Evolutionary conservation across 2,329 filamentous ascomycete genomes (phyloP), one percentile per base, ranked within the genome.

Genomic region (Tolypocladium inflatum): DNA sequence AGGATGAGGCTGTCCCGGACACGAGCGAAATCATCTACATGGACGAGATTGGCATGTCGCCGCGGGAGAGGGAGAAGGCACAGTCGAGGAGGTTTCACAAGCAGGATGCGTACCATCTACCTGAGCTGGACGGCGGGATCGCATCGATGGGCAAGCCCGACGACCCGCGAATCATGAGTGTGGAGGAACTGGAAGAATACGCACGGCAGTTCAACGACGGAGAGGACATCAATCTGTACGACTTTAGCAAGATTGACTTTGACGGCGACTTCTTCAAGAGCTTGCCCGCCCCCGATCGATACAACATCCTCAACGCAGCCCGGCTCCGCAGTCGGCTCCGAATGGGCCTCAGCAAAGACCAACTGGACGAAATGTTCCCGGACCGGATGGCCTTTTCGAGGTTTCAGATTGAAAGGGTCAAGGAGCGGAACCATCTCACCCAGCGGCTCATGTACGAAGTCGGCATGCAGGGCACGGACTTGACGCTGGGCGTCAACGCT

Each of bases 201-300:
- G 93, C 95, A 3, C 81, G 87, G 55, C 92, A 97, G 63, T 97
- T 97, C 67, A 85, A 97, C 66, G 85, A 85, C 60, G 94, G 94
- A 57, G 91, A 97, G 72, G 93, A 97, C 70, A 88, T 97, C 65
- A 87, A 87, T 63, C 74, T 92, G 6, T 97, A 97, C 73, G 93
- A 97, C 73, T 99, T 99, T 69, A 95, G 90, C 68, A 97, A 97
- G 74, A 99, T 99, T 65, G 94, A 99, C 69, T 99, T 97, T 67
- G 89, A 97, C 63, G 90, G 92, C 63, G 86, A 93, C 15, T 99
- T 99, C 73, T 99, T 99, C 75, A 84, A 89, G 70, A 96, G 91
- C 69, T 74, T 99, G 58, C 94, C 95, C 0, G 81, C 91, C 1
- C 87, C 88, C 2, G 94, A 99, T 75, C 85, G 93, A 54, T 99